Base-by-base conservation (phyloP, 208 protist species). In the Leishmania braziliensis region DNA sequence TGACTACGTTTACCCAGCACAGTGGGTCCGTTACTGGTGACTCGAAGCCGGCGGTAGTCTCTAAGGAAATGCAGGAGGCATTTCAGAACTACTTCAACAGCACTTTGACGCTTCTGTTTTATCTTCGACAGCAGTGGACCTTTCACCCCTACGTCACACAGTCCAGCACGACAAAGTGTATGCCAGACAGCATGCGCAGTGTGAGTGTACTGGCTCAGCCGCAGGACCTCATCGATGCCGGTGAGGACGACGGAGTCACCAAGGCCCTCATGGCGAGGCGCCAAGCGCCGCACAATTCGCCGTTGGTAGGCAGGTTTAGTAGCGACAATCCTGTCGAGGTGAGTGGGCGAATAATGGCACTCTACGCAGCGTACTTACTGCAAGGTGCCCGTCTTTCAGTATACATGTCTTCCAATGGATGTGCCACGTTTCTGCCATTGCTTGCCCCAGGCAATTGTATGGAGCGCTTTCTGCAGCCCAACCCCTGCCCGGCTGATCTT, bases 351-450 rank as follows among this genome's bases (percentile, higher is more conserved):
- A 84, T 91, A 0, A 88, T 97, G 83, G 92, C 94, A 10, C 83
- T 95, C 16, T 84, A 96, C 48, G 91, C 91, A 1, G 88, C 90
- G 3, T 91, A 93, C 63, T 85, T 97, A 23, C 83, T 97, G 62
- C 94, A 96, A 70, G 94, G 94, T 0, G 89, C 84, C 48, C 79
- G 90, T 29, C 89, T 97, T 46, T 97, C 93, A 23, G 46, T 95
- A 56, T 97, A 93, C 84, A 85, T 60, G 46, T 77, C 80, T 50
- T 68, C 78, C 18, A 83, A 70, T 33, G 85, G 80, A 43, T 95
- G 92, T 69, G 83, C 79, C 50, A 84, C 92, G n/a, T 88, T 97
- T 53, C 33, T 96, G 46, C 92, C 92, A 20, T 79, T 97, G 51
- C 81, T 90, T 43, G 74, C 86, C 36, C 86, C 82, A 5, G 86